Evolutionary conservation across 2,329 filamentous ascomycete genomes (phyloP).

Genomic region (Sphaerulina musiva): DNA sequence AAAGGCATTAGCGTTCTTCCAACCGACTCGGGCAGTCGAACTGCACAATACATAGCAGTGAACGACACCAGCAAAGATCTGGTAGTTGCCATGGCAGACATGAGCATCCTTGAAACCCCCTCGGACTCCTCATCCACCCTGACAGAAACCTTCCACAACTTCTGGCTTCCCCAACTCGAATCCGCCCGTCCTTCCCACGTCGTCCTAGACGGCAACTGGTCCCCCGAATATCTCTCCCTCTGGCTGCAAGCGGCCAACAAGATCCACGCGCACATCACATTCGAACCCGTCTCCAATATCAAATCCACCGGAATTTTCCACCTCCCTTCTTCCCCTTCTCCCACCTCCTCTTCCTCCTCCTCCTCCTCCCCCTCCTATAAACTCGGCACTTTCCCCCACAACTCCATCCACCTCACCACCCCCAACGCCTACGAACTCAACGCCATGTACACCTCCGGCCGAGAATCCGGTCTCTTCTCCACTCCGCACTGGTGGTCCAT

Average conservation of each 20-base stretch:
- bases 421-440: constrained; percentile 78
- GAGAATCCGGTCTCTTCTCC: constrained; percentile 61
- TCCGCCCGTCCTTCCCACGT: constrained; percentile 63
- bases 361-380: constrained; percentile 9
- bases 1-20: constrained; percentile 51
- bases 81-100: constrained; percentile 90
- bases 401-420: constrained; percentile 66
- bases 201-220: constrained; percentile 85
- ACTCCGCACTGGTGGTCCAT: constrained; percentile 67
- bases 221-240: constrained; percentile 54
- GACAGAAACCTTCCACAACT: constrained; percentile 38
- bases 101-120: constrained; percentile 64
- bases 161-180: constrained; percentile 56
- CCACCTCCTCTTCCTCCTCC: background rate
- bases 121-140: constrained; percentile 30
- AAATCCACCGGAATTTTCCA: constrained; percentile 68
- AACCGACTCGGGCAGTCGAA: constrained; percentile 51
- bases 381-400: constrained; percentile 49
- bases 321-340: constrained; percentile 18
- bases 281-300: constrained; percentile 80
- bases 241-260: constrained; percentile 60
- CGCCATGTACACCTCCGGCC: constrained; percentile 69
- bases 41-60: constrained; percentile 84
- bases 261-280: constrained; percentile 59
- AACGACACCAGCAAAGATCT: constrained; percentile 80